Percentiles rank a stretch among this genome's conserved stretches.
phyloP scores from a whole-genome alignment of 768 basidiomycete genomes.

The Mycena venus region DNA sequence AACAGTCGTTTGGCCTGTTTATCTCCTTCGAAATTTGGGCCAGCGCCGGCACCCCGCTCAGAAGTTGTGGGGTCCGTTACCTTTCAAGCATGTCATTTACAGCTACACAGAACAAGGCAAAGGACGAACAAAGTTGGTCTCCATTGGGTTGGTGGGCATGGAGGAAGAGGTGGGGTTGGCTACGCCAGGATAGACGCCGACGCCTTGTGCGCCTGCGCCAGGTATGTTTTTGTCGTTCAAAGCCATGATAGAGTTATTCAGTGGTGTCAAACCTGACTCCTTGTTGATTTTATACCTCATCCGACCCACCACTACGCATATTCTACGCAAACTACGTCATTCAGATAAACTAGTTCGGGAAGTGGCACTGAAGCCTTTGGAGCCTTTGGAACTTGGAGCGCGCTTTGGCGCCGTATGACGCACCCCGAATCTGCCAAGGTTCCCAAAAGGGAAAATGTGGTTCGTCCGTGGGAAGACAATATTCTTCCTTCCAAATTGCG shows the following conservation, averaged over 20 bases:
- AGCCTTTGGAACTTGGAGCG: not conserved
- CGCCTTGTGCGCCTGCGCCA: conserved; percentile 41
- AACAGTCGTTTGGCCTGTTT: conserved; percentile 54
- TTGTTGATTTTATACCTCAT: not conserved
- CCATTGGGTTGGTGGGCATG: conserved; percentile 50
- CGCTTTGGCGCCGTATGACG: too few relatives aligned
- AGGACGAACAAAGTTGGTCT: conserved; percentile 58
- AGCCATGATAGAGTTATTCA: conserved; percentile 47
- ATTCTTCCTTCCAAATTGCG: too few relatives aligned
- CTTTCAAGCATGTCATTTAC: conserved; percentile 38
- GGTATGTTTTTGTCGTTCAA: conserved; percentile 45
- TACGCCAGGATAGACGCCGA: conserved; percentile 54
- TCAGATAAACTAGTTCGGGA: not conserved
- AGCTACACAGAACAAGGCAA: not conserved
- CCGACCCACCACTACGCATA: not conserved
- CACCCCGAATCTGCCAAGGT: too few relatives aligned
- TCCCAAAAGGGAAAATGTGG: not conserved
- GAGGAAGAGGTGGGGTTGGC: conserved; percentile 60
- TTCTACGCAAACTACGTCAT: not conserved
- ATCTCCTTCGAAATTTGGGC: conserved; percentile 53
- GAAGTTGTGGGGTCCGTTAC: conserved; percentile 57
- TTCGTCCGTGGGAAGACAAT: not conserved
- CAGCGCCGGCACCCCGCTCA: conserved; percentile 56
- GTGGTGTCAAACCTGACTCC: not conserved
- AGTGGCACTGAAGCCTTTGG: conserved; percentile 1